phyloP scores from a whole-genome alignment of 352 stramenopile species.

The Phytopythium oedochilum region DNA sequence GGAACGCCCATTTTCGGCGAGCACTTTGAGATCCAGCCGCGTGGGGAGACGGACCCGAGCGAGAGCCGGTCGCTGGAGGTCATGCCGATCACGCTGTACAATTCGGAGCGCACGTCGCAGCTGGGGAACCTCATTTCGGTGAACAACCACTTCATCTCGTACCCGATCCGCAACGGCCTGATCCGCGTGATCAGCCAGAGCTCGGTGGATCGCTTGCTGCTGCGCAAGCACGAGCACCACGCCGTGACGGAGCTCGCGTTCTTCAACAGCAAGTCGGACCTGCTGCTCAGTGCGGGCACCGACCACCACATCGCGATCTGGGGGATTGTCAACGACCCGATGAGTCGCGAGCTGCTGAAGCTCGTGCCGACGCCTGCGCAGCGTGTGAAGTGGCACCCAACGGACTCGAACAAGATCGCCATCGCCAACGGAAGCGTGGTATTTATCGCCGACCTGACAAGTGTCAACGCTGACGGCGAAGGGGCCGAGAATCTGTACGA shows the following conservation, averaged over 20 bases:
- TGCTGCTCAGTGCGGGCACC: conserved; percentile 60
- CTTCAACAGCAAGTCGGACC: conserved; percentile 65
- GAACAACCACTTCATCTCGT: conserved; percentile 84
- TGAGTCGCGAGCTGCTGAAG: conserved; percentile 68
- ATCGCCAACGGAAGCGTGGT: conserved; percentile 62
- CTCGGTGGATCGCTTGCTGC: conserved; percentile 63
- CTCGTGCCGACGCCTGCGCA: conserved; percentile 49
- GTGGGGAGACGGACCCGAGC: conserved; percentile 25
- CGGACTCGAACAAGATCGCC: conserved; percentile 66
- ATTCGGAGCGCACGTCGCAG: conserved; percentile 67
- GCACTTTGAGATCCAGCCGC: conserved; percentile 42
- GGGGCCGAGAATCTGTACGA: conserved; percentile 56
- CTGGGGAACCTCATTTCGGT: conserved; percentile 74
- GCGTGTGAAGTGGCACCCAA: conserved; percentile 79
- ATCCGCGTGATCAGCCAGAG: conserved; percentile 83
- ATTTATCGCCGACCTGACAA: conserved; percentile 55
- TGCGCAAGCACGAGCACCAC: conserved; percentile 75
- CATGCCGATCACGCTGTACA: conserved; percentile 80
- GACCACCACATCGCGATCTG: conserved; percentile 76
- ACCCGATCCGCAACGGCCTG: conserved; percentile 79
- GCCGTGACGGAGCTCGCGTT: conserved; percentile 70
- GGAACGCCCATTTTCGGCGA: conserved; percentile 46
- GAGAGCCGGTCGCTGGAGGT: conserved; percentile 72
- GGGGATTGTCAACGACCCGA: conserved; percentile 57
- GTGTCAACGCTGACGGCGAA: conserved; percentile 30